phyloP scores from a whole-genome alignment of 495 filamentous ascomycete genomes.

The Penicillium manginii region DNA sequence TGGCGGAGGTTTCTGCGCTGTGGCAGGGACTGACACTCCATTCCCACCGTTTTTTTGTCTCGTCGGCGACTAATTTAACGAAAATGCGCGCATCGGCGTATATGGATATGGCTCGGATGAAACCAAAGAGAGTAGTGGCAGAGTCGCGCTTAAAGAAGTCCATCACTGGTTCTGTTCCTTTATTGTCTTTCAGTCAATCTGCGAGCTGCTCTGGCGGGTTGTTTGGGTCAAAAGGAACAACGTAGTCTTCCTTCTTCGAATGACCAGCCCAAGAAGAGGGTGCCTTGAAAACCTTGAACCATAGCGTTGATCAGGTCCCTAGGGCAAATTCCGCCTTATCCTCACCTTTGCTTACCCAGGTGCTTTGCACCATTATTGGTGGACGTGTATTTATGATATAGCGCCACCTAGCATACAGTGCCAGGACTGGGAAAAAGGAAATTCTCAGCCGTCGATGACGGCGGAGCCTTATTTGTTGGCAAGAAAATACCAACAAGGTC shows the following conservation, averaged over 20 bases:
- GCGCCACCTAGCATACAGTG: too few relatives aligned
- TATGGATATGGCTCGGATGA: slow-evolving; percentile 35
- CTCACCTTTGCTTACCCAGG: too few relatives aligned
- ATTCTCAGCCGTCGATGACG: too few relatives aligned
- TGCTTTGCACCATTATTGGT: too few relatives aligned
- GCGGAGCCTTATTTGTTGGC: too few relatives aligned
- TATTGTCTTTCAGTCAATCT: slow-evolving; percentile 27
- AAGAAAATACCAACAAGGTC: too few relatives aligned
- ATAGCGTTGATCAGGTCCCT: slow-evolving; percentile 57
- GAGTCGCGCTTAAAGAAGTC: slow-evolving; percentile 25
- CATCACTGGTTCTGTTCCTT: slow-evolving; percentile 27
- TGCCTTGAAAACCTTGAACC: slow-evolving; percentile 54
- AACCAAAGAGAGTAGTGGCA: slow-evolving; percentile 18
- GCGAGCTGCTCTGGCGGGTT: slow-evolving; percentile 21
- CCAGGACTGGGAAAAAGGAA: too few relatives aligned
- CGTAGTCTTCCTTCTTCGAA: slow-evolving; percentile 40
- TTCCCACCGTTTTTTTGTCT: neutral
- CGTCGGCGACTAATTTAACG: slow-evolving; percentile 27
- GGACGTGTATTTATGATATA: too few relatives aligned
- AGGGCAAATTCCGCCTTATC: too few relatives aligned
- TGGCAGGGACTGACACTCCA: slow-evolving; percentile 36
- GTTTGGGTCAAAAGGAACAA: slow-evolving; percentile 44
- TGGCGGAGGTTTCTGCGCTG: slow-evolving; percentile 40
- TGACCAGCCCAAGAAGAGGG: slow-evolving; percentile 40
- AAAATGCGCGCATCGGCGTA: slow-evolving; percentile 36